These are phyloP conservation scores for Candida tetrigidarum DNA, from an alignment of 1,139 yeast genomes.

Conservation along the genomic window DNA sequence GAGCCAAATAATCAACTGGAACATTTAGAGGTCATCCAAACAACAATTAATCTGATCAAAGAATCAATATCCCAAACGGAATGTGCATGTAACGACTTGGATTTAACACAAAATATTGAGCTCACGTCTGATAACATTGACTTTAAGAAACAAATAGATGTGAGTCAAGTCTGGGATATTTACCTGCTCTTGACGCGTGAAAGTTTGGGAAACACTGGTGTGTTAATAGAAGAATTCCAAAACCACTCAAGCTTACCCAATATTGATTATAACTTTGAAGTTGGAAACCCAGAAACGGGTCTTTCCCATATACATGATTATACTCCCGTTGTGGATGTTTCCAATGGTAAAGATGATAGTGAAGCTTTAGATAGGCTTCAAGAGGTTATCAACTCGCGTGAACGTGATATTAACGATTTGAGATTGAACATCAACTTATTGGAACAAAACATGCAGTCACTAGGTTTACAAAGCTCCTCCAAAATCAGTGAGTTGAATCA, in stretches of 20 bases:
- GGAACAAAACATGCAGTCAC: slow-evolving; percentile 43
- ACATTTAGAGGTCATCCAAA: background rate
- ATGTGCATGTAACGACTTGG: background rate
- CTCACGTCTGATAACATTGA: background rate
- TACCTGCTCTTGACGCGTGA: background rate
- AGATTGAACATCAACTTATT: slow-evolving; percentile 46
- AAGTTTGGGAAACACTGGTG: background rate
- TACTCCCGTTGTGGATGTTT: background rate
- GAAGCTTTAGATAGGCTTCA: background rate
- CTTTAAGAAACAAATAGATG: background rate
- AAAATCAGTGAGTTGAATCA: slow-evolving; percentile 21
- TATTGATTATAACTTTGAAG: background rate
- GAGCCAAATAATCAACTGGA: background rate
- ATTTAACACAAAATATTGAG: background rate
- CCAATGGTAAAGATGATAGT: background rate
- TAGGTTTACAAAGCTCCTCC: slow-evolving; percentile 28
- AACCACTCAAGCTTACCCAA: background rate
- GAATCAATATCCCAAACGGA: background rate
- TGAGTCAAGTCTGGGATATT: background rate
- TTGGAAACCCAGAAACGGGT: background rate
- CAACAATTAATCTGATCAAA: background rate
- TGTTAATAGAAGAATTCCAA: background rate
- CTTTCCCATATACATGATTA: slow-evolving; percentile 5
- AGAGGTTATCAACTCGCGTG: slow-evolving; percentile 22
- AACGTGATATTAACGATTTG: slow-evolving; percentile 36